Evolutionary conservation across 306 rosid genomes (phyloP).

Genomic region (Vicia sativa): DNA sequence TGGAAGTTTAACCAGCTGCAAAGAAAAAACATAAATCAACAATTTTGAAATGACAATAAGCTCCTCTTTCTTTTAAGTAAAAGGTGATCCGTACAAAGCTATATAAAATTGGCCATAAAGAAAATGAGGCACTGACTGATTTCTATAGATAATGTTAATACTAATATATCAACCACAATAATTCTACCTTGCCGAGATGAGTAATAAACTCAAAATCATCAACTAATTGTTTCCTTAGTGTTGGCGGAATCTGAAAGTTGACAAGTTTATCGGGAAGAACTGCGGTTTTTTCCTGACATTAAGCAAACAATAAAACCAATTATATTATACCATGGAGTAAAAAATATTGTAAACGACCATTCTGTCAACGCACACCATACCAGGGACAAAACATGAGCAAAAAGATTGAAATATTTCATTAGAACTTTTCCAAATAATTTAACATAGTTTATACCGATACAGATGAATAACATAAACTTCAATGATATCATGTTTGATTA

Average conservation of each 20-base stretch:
- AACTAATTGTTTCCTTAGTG: constrained; percentile 76
- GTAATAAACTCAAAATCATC: constrained; percentile 83
- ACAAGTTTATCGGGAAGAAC: constrained; percentile 58
- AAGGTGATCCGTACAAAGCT: constrained; percentile 5
- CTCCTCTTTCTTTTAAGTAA: constrained; percentile 13
- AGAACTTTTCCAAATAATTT: constrained; percentile 24
- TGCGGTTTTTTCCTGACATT: constrained; percentile 48
- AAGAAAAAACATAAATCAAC: constrained; percentile 34
- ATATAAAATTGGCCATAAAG: constrained; percentile 20
- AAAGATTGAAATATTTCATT: constrained; percentile 1
- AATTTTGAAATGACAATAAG: constrained; percentile 25
- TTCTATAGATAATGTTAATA: constrained; percentile 12
- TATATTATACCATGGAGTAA: constrained; percentile 20
- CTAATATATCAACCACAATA: constrained; percentile 16
- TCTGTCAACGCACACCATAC: constrained; percentile 4
- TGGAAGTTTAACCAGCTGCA: constrained; percentile 95
- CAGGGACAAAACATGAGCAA: neutral
- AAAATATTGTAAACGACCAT: constrained; percentile 19
- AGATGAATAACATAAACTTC: constrained; percentile 20
- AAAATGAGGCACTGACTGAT: constrained; percentile 29
- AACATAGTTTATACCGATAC: constrained; percentile 25
- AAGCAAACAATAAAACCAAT: constrained; percentile 24
- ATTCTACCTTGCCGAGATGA: constrained; percentile 80
- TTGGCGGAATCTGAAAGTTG: constrained; percentile 66
- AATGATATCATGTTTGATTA: neutral